These are phyloP conservation scores for Leptographium radiaticola DNA, from an alignment of 2,329 filamentous ascomycete species.

Conservation along the genomic window DNA sequence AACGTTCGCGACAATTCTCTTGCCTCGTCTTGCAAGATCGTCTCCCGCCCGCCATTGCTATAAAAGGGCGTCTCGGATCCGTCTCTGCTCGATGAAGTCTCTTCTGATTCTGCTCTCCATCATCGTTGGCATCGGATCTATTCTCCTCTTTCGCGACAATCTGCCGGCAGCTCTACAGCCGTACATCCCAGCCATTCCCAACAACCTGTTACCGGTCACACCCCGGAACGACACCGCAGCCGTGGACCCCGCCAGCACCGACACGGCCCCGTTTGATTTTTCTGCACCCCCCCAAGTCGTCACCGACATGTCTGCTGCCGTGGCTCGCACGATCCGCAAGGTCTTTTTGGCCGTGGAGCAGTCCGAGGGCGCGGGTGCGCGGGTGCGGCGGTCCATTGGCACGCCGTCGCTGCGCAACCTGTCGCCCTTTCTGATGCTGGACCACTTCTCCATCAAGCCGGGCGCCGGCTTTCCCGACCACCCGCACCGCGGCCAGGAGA, in stretches of 20 bases:
- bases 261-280: not conserved
- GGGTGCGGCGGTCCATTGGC: conserved; percentile 77
- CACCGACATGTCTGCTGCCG: conserved; percentile 34
- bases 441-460: conserved; percentile 71
- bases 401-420: conserved; percentile 74
- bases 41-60: not conserved
- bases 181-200: conserved; percentile 16
- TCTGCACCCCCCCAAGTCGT: conserved; percentile 4
- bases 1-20: conserved; percentile 2
- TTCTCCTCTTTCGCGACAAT: conserved; percentile 10
- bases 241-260: not conserved
- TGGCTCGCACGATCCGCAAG: conserved; percentile 65
- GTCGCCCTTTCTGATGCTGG: conserved; percentile 90
- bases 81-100: conserved; percentile 20
- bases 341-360: conserved; percentile 77
- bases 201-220: conserved; percentile 11
- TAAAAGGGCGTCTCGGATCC: not conserved
- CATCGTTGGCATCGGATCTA: conserved; percentile 24
- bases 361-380: conserved; percentile 75
- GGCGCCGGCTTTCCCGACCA: conserved; percentile 89
- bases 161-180: conserved; percentile 16
- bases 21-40: not conserved
- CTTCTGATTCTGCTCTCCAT: conserved; percentile 24
- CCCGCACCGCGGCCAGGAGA: conserved; percentile 68
- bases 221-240: not conserved